A percentile compares a stretch with the other conserved stretches of the same genome.
Conservation (phyloP, 805 yeast species). For the Ogataea saltuana region DNA sequence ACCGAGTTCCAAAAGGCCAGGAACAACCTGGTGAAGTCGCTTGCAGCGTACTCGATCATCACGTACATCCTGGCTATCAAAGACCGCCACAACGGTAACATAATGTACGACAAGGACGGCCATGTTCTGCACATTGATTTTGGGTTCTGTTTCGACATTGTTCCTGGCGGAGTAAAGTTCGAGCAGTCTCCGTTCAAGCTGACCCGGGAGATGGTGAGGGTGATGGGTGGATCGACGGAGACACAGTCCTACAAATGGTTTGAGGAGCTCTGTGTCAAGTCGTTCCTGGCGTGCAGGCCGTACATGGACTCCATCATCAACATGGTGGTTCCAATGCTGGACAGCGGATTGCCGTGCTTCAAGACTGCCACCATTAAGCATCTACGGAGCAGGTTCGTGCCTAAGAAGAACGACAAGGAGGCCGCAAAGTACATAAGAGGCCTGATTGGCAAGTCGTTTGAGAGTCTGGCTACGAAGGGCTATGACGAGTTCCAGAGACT, state of each 20-base stretch:
- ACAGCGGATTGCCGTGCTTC: conserved; percentile 94
- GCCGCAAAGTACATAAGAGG: conserved; percentile 78
- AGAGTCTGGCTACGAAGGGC: conserved; percentile 87
- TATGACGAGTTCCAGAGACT: conserved; percentile 96
- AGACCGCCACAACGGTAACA: conserved; percentile 98
- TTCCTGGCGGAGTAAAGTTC: conserved; percentile 97
- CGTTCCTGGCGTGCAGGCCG: conserved; percentile 85
- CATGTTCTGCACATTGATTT: conserved; percentile 95
- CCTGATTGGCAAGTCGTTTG: conserved; percentile 77
- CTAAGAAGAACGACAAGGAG: conserved; percentile 76
- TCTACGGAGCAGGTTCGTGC: conserved; percentile 75
- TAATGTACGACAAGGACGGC: conserved; percentile 93
- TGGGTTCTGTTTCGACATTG: conserved; percentile 98
- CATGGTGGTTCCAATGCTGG: conserved; percentile 90
- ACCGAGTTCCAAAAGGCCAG: conserved; percentile 89
- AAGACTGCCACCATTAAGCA: conserved; percentile 83
- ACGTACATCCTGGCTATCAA: conserved; percentile 90
- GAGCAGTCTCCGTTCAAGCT: conserved; percentile 98
- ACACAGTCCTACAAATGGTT: conserved; percentile 92
- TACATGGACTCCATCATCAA: conserved; percentile 82
- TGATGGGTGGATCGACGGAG: conserved; percentile 85
- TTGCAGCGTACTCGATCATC: conserved; percentile 92
- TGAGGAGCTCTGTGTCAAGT: conserved; percentile 93
- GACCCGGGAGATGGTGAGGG: conserved; percentile 94
- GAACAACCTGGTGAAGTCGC: conserved; percentile 86